phyloP scores from a whole-genome alignment of 2,329 filamentous ascomycete species.

The Cytospora leucostoma region DNA sequence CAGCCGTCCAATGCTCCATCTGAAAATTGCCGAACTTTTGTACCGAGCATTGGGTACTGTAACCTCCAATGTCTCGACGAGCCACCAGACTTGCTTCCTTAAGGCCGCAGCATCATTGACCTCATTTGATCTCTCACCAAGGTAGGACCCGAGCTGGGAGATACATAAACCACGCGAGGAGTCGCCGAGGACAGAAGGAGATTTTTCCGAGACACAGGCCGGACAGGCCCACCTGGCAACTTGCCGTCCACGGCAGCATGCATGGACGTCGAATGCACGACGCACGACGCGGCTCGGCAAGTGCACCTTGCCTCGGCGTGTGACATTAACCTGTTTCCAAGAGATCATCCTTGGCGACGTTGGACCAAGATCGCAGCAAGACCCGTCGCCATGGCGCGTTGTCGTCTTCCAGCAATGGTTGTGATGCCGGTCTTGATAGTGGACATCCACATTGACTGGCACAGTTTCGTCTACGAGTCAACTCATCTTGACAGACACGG shows the following conservation, averaged over 20 bases:
- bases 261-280: conserved; percentile 5
- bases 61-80: not conserved
- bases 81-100: not conserved
- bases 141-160: not conserved
- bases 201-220: conserved; percentile 26
- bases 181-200: conserved; percentile 18
- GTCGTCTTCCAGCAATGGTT: conserved; percentile 3
- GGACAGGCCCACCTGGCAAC: conserved; percentile 9
- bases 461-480: not conserved
- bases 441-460: conserved; percentile 5
- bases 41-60: not conserved
- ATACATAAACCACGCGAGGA: not conserved
- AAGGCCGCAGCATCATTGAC: not conserved
- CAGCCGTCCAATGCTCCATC: conserved; percentile 8
- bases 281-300: conserved; percentile 3
- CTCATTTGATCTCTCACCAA: not conserved
- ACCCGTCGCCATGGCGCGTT: conserved; percentile 1
- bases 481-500: not conserved
- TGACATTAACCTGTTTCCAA: conserved; percentile 3
- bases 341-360: not conserved
- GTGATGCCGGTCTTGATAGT: not conserved
- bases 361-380: not conserved
- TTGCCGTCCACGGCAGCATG: conserved; percentile 2
- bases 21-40: conserved; percentile 10
- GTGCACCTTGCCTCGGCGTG: conserved; percentile 21